These are phyloP conservation scores for Mycena chlorophos DNA, from an alignment of 768 basidiomycete species.

Conservation along the genomic window DNA sequence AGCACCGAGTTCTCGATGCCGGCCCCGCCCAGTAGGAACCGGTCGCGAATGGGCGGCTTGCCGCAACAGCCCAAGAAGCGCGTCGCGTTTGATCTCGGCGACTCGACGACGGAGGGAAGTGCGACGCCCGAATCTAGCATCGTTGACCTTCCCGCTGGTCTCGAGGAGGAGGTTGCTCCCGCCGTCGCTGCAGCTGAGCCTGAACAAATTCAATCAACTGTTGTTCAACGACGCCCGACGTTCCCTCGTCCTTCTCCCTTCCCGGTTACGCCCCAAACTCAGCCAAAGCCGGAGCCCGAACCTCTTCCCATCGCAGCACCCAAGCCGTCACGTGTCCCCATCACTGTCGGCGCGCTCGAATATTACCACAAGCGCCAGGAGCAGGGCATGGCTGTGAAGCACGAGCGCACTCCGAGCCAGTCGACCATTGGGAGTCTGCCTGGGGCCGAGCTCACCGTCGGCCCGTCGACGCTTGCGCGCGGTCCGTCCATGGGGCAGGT, in stretches of 20 bases:
- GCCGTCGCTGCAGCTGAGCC: background rate
- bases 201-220: background rate
- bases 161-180: background rate
- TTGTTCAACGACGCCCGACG: background rate
- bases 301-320: background rate
- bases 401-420: background rate
- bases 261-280: background rate
- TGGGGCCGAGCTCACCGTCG: background rate
- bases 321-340: background rate
- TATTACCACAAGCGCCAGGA: background rate
- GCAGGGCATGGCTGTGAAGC: background rate
- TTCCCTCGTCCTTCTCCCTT: background rate
- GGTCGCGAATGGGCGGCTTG: background rate
- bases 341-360: background rate
- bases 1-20: background rate
- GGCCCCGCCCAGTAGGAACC: background rate
- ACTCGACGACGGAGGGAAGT: background rate
- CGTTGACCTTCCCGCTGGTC: background rate
- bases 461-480: background rate
- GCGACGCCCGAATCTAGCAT: background rate
- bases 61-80: background rate
- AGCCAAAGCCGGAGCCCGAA: background rate
- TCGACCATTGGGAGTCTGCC: background rate
- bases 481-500: background rate
- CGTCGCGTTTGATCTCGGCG: background rate